Percentiles rank a stretch among this genome's conserved stretches.
phyloP scores from a whole-genome alignment of 2,329 filamentous ascomycete species.

The Penicillium nordicum region DNA sequence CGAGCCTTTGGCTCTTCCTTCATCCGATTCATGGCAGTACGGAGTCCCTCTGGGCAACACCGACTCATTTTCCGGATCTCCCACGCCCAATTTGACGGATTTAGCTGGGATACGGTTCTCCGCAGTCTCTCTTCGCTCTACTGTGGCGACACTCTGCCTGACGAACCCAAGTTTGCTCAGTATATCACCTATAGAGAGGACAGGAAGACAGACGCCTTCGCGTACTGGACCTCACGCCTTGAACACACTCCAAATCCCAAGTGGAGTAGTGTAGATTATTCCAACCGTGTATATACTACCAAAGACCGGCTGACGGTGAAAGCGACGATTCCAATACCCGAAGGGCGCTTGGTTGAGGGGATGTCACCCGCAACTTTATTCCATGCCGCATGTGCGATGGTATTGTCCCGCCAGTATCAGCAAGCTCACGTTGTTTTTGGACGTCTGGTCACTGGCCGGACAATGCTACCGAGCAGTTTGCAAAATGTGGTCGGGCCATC shows the following conservation, averaged over 20 bases:
- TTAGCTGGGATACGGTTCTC: background rate
- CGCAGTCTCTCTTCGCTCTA: background rate
- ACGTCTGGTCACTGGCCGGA: background rate
- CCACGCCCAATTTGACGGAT: background rate
- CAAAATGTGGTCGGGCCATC: background rate
- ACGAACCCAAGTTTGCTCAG: background rate
- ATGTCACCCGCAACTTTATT: background rate
- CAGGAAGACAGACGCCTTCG: background rate
- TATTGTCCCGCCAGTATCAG: background rate
- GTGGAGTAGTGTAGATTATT: background rate
- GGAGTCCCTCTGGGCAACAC: background rate
- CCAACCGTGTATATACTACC: background rate
- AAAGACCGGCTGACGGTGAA: background rate
- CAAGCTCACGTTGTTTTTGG: background rate
- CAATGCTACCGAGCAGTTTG: background rate
- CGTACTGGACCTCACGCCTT: background rate
- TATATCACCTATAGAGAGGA: background rate
- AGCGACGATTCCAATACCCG: background rate
- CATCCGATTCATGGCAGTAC: background rate
- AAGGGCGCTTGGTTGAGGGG: background rate
- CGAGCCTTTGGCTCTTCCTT: background rate
- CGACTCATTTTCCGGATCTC: background rate
- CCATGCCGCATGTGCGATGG: background rate
- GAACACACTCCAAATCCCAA: background rate
- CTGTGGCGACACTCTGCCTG: background rate